Conservation (phyloP, 2,329 filamentous ascomycete genomes). For the Aquanectria penicillioides region DNA sequence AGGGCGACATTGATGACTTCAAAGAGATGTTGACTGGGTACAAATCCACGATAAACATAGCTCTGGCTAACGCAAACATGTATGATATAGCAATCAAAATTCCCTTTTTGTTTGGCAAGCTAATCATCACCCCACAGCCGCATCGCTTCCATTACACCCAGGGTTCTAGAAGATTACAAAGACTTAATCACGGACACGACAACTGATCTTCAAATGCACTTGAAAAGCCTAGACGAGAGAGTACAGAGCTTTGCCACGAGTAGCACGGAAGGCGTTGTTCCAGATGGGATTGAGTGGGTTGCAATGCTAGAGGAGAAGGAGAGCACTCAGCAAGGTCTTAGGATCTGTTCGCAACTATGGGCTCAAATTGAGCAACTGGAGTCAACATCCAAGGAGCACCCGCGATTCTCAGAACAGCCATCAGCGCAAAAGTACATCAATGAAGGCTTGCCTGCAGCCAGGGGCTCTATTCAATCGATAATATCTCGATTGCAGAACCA, state of each 20-base stretch:
- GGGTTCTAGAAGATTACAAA: conserved; percentile 20
- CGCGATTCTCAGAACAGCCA: conserved; percentile 25
- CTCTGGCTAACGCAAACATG: conserved; percentile 34
- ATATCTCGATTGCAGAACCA: conserved; percentile 28
- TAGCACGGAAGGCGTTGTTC: conserved; percentile 13
- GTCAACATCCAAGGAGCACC: conserved; percentile 24
- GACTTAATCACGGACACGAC: conserved; percentile 29
- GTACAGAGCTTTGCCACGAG: conserved; percentile 16
- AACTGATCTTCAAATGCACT: conserved; percentile 22
- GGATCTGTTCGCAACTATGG: conserved; percentile 36
- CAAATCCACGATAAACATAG: conserved; percentile 44
- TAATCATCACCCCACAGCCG: neutral
- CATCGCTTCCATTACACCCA: conserved; percentile 14
- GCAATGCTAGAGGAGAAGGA: conserved; percentile 37
- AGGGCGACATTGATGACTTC: conserved; percentile 54
- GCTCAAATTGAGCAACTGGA: conserved; percentile 31
- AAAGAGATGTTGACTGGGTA: conserved; percentile 51
- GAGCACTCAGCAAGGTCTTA: conserved; percentile 35
- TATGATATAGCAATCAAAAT: conserved; percentile 4
- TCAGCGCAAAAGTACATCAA: conserved; percentile 34
- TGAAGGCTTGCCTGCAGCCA: conserved; percentile 25
- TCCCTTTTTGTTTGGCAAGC: neutral
- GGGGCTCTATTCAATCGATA: conserved; percentile 29
- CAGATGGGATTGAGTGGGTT: conserved; percentile 25
- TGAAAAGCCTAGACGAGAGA: conserved; percentile 24